A percentile compares a stretch with the other conserved stretches of the same genome.
phyloP scores from a whole-genome alignment of 495 filamentous ascomycete genomes.

The Penicillium bialowiezense region DNA sequence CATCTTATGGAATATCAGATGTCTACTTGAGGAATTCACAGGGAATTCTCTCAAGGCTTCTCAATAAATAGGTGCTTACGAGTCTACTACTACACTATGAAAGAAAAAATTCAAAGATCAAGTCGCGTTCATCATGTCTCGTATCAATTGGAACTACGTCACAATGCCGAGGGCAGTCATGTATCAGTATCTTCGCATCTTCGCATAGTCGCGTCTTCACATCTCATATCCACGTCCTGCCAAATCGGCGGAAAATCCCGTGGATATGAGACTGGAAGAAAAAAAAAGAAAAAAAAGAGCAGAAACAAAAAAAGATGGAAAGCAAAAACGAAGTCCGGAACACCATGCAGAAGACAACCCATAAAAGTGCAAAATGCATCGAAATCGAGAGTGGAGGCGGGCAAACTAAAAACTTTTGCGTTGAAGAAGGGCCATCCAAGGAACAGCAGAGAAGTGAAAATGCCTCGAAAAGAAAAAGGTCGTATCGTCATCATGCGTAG shows the following conservation, averaged over 20 bases:
- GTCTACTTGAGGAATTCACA: too few relatives aligned
- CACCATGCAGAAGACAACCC: conserved; percentile 28
- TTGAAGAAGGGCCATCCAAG: conserved; percentile 18
- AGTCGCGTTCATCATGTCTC: conserved; percentile 4
- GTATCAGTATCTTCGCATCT: conserved; percentile 8
- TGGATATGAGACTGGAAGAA: conserved; percentile 3
- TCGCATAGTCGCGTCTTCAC: conserved; percentile 1
- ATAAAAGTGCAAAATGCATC: conserved; percentile 21
- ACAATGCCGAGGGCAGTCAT: conserved; percentile 6
- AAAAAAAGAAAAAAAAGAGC: conserved; percentile 10
- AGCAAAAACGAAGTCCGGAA: conserved; percentile 12
- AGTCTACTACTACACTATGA: too few relatives aligned
- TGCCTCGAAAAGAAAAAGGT: conserved; percentile 18
- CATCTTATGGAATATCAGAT: neutral
- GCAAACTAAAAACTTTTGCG: conserved; percentile 24
- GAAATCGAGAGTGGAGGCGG: conserved; percentile 19
- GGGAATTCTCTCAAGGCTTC: too few relatives aligned
- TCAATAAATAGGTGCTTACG: too few relatives aligned
- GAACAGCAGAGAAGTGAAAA: conserved; percentile 28
- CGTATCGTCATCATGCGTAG: conserved; percentile 27
- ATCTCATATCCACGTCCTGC: neutral
- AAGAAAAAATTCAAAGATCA: too few relatives aligned
- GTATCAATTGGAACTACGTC: conserved; percentile 8
- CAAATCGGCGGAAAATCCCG: neutral
- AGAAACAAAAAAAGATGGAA: conserved; percentile 5